These are phyloP conservation scores for Diaporthe longicolla DNA, from an alignment of 2,329 filamentous ascomycete genomes.

Conservation along the genomic window DNA sequence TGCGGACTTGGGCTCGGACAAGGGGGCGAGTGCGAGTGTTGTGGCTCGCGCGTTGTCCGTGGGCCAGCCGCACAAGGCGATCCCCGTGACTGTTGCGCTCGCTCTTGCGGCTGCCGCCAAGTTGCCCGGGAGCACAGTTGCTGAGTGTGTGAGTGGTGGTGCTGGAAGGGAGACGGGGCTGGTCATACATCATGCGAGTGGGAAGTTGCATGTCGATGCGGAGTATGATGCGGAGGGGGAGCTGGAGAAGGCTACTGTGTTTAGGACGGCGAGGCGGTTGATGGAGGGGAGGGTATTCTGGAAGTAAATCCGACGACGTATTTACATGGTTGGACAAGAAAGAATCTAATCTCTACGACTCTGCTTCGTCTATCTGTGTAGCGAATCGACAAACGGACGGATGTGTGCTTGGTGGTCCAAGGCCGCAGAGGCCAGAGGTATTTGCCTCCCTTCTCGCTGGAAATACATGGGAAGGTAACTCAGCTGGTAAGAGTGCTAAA, in stretches of 20 bases:
- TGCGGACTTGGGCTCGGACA: constrained; percentile 40
- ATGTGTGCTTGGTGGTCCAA: too few relatives aligned
- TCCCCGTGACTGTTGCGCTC: constrained; percentile 58
- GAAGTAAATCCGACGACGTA: neutral
- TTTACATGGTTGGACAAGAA: too few relatives aligned
- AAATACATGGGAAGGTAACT: too few relatives aligned
- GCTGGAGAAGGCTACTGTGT: constrained; percentile 60
- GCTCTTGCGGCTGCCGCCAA: constrained; percentile 57
- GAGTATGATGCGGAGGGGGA: constrained; percentile 53
- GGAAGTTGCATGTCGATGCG: constrained; percentile 61
- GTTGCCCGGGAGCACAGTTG: constrained; percentile 58
- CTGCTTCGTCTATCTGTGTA: neutral
- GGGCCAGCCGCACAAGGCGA: constrained; percentile 60
- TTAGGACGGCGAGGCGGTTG: constrained; percentile 62
- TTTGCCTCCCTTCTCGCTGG: too few relatives aligned
- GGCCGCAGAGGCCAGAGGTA: too few relatives aligned
- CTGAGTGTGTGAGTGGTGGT: constrained; percentile 47
- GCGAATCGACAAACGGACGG: too few relatives aligned
- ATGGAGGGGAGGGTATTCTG: constrained; percentile 65
- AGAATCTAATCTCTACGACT: neutral
- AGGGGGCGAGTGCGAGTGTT: constrained; percentile 51
- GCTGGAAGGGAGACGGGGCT: constrained; percentile 44
- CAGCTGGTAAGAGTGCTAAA: too few relatives aligned
- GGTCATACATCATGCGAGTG: constrained; percentile 63
- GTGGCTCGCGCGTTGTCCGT: constrained; percentile 63